Evolutionary conservation across 441 rosid genomes (phyloP), one percentile per base, ranked within the genome.

Genomic region (Croton laevigatus): DNA sequence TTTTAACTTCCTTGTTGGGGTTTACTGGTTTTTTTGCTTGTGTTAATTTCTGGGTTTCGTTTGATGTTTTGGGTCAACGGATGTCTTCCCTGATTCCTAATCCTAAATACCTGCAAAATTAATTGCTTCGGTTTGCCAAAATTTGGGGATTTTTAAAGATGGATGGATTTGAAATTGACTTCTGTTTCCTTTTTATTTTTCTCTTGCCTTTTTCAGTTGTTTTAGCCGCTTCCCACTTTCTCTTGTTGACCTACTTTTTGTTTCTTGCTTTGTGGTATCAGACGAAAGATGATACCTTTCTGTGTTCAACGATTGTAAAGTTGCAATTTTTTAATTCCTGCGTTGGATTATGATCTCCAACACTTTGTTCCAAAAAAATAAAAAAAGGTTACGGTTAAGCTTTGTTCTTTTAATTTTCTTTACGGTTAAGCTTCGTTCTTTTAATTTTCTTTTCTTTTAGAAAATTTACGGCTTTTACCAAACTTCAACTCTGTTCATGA

Each of bases 21-120:
- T 12, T 20, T 42, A 32, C 54, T 2, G 11, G 40, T 37, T 48
- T 59, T 72, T 69, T 44, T 45, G 32, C 11, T 73, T 58, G 2
- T 32, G 27, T n/a, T 37, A 51, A 14, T n/a, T 57, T 14, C 6
- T 48, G 27, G 69, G 48, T 44, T 10, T 46, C 2, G 8, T n/a
- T 36, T 7, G 0, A 20, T 46, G 19, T 38, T 71, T 17, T 75
- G 63, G 73, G 71, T 72, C 70, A 40, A 65, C 69, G 19, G 20
- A 3, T 37, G 27, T 36, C 67, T 14, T 65, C 49, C 45, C 60
- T 40, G 70, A 14, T 53, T 46, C 42, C 38, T 34, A 9, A 44
- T 66, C 23, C 4, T 17, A 64, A 67, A n/a, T 60, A 40, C 27
- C 37, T 48, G 54, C 66, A 49, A 42, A 44, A n/a, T 63, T 59